Evolutionary conservation across 163 green algal species (phyloP), one percentile per base, ranked within the genome.

Genomic region (Botryococcus braunii): DNA sequence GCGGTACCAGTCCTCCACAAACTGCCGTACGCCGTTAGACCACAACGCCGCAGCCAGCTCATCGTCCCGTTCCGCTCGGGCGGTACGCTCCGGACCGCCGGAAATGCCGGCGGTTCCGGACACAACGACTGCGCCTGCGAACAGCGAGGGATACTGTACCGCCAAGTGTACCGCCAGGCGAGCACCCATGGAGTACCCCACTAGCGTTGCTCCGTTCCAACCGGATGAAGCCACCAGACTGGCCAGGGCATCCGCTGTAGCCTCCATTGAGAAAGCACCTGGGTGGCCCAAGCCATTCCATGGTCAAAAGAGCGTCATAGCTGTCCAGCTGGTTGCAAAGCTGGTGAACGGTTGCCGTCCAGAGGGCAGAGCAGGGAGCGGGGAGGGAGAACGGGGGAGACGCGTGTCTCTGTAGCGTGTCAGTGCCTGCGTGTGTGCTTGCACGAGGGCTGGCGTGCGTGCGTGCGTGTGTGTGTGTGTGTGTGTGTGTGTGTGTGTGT

Each of bases 181-280:
- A 0, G 82, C 91, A 2, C 91, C 91, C 62, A 96, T 68, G 5
- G 85, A 94, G 79, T 97, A 97, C 4, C 87, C 91, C 46, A 95
- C 84, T 29, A 96, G 60, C 38, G 76, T 62, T n/a, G 63, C 38
- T 9, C 66, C 66, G 5, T 34, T 11, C 36, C 82, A 41, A 7
- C 64, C 68, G 34, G 77, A 37, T n/a, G 29, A 27, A 8, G 60
- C 34, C n/a, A 79, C 31, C n/a, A 81, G 40, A 2, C 58, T 73
- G 5, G 69, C 73, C 39, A 84, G 68, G 7, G 73, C 78, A 27
- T 69, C 72, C 3, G 75, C 75, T 1, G 52, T 32, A 0, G 64
- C 65, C 34, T 69, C 63, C 34, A 77, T 52, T 65, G 43, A 55
- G 59, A 67, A 57, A 4, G 69, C 63, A 5, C 63, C 71, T 11